phyloP scores from a whole-genome alignment of 768 basidiomycete genomes.

The Rhodotorula sphaerocarpa region DNA sequence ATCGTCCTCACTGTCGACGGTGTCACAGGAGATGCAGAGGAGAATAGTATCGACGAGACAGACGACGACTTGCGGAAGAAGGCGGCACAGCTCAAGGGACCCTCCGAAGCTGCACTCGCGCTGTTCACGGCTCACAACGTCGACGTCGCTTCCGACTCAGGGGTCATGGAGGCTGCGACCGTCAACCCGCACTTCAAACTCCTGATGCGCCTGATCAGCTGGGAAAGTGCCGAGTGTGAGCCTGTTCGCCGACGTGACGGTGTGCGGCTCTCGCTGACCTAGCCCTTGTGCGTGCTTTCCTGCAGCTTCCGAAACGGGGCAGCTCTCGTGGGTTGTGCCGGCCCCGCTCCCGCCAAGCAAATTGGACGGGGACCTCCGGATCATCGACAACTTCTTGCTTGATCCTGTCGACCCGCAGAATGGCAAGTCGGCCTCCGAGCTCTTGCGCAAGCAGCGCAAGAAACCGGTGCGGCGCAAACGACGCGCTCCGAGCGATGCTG shows the following conservation, averaged over 20 bases:
- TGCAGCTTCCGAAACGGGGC: constrained; percentile 21
- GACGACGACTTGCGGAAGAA: constrained; percentile 35
- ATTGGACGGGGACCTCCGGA: constrained; percentile 59
- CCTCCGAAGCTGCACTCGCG: constrained; percentile 60
- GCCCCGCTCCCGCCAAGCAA: constrained; percentile 59
- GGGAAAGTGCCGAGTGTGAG: constrained; percentile 62
- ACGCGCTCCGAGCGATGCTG: neutral
- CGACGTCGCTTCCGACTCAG: constrained; percentile 51
- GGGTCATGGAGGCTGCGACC: constrained; percentile 66
- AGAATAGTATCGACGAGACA: constrained; percentile 31
- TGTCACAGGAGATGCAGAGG: neutral
- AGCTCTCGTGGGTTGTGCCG: constrained; percentile 64
- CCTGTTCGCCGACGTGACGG: too few species aligned
- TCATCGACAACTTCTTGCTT: constrained; percentile 75
- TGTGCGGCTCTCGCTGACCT: too few species aligned
- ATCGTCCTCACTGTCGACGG: constrained; percentile 45
- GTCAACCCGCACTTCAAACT: constrained; percentile 73
- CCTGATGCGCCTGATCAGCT: constrained; percentile 69
- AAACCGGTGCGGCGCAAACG: constrained; percentile 35
- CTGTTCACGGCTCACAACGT: constrained; percentile 25
- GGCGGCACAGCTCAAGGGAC: constrained; percentile 42
- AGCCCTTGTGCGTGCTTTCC: too few species aligned
- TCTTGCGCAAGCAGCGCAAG: constrained; percentile 59
- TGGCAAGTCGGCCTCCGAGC: constrained; percentile 58
- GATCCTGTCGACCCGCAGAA: constrained; percentile 72